phyloP scores from a whole-genome alignment of 2,329 filamentous ascomycete genomes.

The Colletotrichum melonis region DNA sequence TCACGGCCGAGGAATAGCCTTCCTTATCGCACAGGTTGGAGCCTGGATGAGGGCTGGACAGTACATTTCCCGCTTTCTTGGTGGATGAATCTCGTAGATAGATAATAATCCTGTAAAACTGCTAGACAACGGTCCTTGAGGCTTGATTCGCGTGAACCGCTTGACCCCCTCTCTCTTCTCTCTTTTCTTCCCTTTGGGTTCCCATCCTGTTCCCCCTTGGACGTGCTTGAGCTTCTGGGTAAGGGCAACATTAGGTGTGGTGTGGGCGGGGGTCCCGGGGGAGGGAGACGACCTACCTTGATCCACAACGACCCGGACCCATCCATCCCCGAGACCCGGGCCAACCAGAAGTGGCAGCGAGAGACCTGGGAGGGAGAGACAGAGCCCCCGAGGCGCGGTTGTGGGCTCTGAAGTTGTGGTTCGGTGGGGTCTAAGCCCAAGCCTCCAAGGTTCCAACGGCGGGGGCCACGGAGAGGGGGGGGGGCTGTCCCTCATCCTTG shows the following conservation, averaged over 20 bases:
- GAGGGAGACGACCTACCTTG: background rate
- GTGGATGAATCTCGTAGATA: too few species aligned
- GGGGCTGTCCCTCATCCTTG: background rate
- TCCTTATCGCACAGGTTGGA: too few species aligned
- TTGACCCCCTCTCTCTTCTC: too few species aligned
- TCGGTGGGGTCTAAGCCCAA: background rate
- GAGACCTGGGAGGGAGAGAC: background rate
- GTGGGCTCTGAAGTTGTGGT: background rate
- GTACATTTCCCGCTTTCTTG: too few species aligned
- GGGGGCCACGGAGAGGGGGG: background rate
- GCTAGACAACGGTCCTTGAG: too few species aligned
- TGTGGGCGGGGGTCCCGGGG: conserved; percentile 9
- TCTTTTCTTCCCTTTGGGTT: background rate
- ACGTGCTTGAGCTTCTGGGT: background rate
- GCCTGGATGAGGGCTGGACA: too few species aligned
- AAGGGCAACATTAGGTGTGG: background rate
- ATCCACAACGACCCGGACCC: background rate
- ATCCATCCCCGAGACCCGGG: conserved; percentile 1
- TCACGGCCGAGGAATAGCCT: too few species aligned
- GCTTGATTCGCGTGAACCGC: too few species aligned
- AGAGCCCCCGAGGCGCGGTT: background rate
- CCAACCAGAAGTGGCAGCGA: conserved; percentile 4
- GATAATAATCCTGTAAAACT: too few species aligned
- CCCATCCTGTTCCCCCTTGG: background rate
- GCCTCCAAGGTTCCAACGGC: background rate